Evolutionary conservation across 805 yeast species (phyloP).

Genomic region (Ogataea ramenticola): DNA sequence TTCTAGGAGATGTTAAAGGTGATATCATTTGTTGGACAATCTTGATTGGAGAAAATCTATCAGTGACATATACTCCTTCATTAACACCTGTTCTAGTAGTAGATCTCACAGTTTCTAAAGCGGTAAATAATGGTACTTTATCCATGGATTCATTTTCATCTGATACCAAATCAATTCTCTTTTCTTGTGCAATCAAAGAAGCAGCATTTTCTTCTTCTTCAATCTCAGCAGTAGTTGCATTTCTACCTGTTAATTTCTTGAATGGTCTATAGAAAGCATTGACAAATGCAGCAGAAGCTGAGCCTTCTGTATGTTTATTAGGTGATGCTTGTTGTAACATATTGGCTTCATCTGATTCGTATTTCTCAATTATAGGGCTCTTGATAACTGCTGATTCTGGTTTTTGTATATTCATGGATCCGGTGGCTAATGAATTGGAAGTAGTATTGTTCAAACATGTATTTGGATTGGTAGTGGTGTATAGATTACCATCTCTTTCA

Average conservation of each 20-base stretch:
- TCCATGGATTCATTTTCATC: neutral
- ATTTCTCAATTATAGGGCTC: no score
- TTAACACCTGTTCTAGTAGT: neutral
- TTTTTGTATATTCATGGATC: neutral
- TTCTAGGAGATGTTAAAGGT: conserved; percentile 4
- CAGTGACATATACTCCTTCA: neutral
- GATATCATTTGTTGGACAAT: conserved; percentile 10
- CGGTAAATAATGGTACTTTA: neutral
- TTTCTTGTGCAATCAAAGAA: no score
- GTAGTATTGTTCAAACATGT: neutral
- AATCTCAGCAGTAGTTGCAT: neutral
- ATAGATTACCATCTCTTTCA: no score
- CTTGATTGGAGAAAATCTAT: conserved; percentile 13
- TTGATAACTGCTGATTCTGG: no score
- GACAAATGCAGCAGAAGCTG: neutral
- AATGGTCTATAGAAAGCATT: neutral
- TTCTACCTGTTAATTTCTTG: neutral
- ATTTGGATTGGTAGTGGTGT: neutral
- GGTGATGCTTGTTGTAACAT: neutral
- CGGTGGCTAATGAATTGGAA: neutral
- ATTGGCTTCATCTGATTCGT: neutral
- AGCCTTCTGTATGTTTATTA: neutral
- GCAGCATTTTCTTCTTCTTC: neutral
- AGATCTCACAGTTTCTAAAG: neutral
- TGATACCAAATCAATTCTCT: no score